Evolutionary conservation across 441 rosid species (phyloP), one percentile per base, ranked within the genome.

Genomic region (Populus hybrid): DNA sequence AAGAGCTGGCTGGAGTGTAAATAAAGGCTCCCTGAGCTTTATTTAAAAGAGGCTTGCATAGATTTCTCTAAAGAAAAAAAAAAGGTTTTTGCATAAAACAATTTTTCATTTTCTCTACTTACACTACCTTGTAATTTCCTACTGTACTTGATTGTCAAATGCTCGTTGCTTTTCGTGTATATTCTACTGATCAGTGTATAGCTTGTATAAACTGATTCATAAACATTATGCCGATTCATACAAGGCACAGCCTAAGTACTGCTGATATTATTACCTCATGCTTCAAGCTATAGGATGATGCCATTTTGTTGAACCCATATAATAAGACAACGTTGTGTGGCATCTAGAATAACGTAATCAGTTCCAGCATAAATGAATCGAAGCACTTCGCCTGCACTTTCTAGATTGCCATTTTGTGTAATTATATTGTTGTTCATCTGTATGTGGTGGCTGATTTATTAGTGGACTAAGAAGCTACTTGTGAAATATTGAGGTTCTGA

Each of bases 21-120:
- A 84, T 86, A 69, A 87, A 80, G 77, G 67, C 35, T 74, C 68
- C 69, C 77, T 77, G 42, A 69, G 76, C 78, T 63, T 74, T 61
- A 23, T 61, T 21, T 23, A 61, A 23, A 21, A 23, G 65, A 21
- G 65, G 23, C 28, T 9, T 23, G 65, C 65, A 21, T 61, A 9
- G 65, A 61, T 61, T 21, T 61, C 65, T 61, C 65, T 1, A 9
- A 61, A 61, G 65, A 61, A 21, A 21, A 21, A 10, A 61, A 61
- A 0, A 38, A 65, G 71, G 61, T 76, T 74, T 79, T 76, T 50
- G 53, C 36, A 31, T 10, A 56, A 64, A 78, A 63, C 26, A 28
- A 40, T 64, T 74, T 56, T 77, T 75, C 75, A 67, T 73, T 50
- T 20, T 50, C 35, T 29, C 45, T 70, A 50, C 61, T 68, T 36